Base-by-base conservation (phyloP, 2,329 filamentous ascomycete genomes). In the Aspergillus vadensis region DNA sequence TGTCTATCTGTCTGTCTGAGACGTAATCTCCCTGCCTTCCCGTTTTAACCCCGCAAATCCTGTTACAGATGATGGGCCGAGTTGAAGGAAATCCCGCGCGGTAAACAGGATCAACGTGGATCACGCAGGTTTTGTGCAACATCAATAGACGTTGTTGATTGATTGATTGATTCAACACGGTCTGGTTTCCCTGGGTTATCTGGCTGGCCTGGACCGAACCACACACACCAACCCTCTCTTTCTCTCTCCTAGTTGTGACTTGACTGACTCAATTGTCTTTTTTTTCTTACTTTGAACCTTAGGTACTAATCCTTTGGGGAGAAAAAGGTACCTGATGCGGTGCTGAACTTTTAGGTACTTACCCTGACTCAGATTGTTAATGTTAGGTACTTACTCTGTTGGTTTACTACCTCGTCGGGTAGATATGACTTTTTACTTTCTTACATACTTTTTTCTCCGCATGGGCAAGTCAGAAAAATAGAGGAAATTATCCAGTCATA, bases 61-160 rank as follows among this genome's bases (percentile, higher is more conserved):
- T 44, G 53, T 55, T 44, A 55, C 53, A 55, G 36, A n/a, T n/a
- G 30, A 19, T 39, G 55, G 32, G 21, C 15, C 15, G 17, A 30
- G 27, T 30, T 27, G 19, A 25, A 43, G 25, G 17, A 52, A 60
- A 60, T 60, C 58, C 54, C 58, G 58, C 58, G 58, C 58, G 58
- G 49, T 47, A 57, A 55, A 55, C 48, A 44, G 39, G 48, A 47
- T 55, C 55, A 58, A 58, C 55, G 59, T 50, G 51, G 55, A 61
- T 47, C 55, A 47, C 39, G 55, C 54, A 53, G 51, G 54, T 48
- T 36, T 36, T 60, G 55, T 60, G 59, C 39, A 51, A 58, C 59
- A 57, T 17, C 36, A 55, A 60, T 39, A 14, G 36, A 27, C 38
- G 30, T 52, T 57, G 38, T 48, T 30, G 27, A 30, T 30, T 30